Evolutionary conservation across 2,329 filamentous ascomycete genomes (phyloP).

Genomic region (Mollisia scopiformis): DNA sequence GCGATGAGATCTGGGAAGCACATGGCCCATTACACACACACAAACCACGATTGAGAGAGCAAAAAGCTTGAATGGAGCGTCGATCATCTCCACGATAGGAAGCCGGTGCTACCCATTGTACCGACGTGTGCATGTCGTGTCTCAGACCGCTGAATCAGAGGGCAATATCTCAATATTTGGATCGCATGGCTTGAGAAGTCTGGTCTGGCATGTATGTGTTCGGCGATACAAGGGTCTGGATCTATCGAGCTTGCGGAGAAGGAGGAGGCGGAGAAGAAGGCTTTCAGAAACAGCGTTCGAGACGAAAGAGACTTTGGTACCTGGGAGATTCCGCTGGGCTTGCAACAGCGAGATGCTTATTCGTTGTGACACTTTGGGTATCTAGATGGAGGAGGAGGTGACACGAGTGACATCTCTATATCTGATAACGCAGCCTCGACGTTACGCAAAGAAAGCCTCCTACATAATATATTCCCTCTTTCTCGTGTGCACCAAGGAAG

Average conservation of each 20-base stretch:
- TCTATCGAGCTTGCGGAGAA: background rate
- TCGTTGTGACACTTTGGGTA: background rate
- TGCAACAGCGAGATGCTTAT: background rate
- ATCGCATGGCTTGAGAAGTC: background rate
- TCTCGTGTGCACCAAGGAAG: background rate
- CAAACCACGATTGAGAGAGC: no score
- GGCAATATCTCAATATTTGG: background rate
- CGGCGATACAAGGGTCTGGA: background rate
- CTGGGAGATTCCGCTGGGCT: background rate
- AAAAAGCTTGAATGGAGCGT: background rate
- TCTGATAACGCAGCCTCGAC: background rate
- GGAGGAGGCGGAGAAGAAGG: background rate
- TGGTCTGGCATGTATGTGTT: background rate
- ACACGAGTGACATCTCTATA: background rate
- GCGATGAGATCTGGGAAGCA: background rate
- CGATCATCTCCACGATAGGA: no score
- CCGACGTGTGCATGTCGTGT: no score
- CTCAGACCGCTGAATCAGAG: background rate
- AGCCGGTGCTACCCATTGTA: background rate
- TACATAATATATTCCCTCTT: background rate
- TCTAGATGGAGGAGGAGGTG: background rate
- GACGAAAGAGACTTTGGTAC: background rate
- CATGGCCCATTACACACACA: background rate
- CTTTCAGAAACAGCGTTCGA: background rate
- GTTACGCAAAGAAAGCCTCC: background rate